These are phyloP conservation scores for Echinosophora koreensis DNA, from an alignment of 306 rosid genomes.

Conservation along the genomic window DNA sequence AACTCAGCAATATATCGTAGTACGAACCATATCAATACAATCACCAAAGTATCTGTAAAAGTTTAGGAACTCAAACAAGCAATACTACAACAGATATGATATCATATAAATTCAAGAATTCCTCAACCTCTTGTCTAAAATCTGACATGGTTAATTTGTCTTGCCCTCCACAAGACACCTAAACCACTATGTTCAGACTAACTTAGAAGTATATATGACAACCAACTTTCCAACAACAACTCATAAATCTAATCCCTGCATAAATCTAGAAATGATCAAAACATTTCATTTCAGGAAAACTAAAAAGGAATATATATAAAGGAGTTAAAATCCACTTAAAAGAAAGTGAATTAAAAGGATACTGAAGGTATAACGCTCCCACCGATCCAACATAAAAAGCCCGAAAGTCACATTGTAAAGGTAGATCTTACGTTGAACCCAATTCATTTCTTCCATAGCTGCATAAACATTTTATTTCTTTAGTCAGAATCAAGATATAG, in stretches of 20 bases:
- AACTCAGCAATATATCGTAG: constrained; percentile 57
- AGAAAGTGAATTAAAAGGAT: constrained; percentile 52
- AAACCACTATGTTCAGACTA: constrained; percentile 15
- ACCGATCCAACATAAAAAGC: constrained; percentile 92
- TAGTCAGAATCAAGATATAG: constrained; percentile 7
- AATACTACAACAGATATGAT: constrained; percentile 39
- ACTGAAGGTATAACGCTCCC: constrained; percentile 94
- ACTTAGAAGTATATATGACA: constrained; percentile 5
- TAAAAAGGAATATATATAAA: constrained; percentile 1
- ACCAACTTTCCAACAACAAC: constrained; percentile 25
- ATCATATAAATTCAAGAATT: constrained; percentile 20
- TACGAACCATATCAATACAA: constrained; percentile 82
- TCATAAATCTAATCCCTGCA: neutral
- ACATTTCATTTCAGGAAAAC: constrained; percentile 5
- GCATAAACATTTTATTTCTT: constrained; percentile 1
- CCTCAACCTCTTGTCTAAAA: constrained; percentile 7
- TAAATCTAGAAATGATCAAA: constrained; percentile 28
- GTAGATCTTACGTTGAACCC: constrained; percentile 86
- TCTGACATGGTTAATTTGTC: constrained; percentile 14
- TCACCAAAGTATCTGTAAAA: constrained; percentile 68
- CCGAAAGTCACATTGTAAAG: constrained; percentile 98
- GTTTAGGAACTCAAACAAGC: constrained; percentile 57
- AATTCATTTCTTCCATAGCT: constrained; percentile 71
- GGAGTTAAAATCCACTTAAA: constrained; percentile 29
- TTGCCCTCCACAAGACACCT: constrained; percentile 2